Conservation (phyloP, 108 stramenopile species). For the Nitzschia inconspicua region DNA sequence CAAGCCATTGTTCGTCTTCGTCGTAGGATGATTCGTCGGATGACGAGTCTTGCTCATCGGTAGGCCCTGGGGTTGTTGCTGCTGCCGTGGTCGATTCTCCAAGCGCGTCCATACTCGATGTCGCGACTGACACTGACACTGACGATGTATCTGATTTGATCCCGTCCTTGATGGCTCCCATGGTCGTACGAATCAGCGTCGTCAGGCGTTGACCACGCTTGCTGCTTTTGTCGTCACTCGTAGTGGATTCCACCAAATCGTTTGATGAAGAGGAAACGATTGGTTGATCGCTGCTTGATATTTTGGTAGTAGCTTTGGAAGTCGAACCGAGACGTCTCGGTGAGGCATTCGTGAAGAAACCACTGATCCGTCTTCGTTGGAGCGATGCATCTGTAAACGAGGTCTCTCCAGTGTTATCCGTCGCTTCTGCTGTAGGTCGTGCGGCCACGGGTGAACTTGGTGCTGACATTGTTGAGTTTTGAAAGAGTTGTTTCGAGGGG, state of each 20-base stretch:
- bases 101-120: background rate
- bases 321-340: conserved; percentile 1
- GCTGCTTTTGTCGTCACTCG: background rate
- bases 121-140: background rate
- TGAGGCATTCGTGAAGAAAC: background rate
- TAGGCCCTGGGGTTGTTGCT: too few species aligned
- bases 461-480: background rate
- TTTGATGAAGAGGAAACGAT: too few species aligned
- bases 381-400: background rate
- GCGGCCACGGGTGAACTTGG: background rate
- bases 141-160: background rate
- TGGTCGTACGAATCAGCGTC: conserved; percentile 11
- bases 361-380: background rate
- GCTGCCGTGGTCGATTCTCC: too few species aligned
- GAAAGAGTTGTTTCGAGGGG: background rate
- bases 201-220: conserved; percentile 2
- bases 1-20: background rate
- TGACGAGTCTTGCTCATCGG: conserved; percentile 7
- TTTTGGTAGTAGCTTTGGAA: conserved; percentile 4
- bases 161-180: background rate
- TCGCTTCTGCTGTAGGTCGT: background rate
- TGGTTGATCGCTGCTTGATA: background rate
- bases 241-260: background rate
- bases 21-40: conserved; percentile 23
- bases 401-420: background rate